Base-by-base conservation (phyloP, 176 grass and related monocot genomes). In the Oryza glumipatula region DNA sequence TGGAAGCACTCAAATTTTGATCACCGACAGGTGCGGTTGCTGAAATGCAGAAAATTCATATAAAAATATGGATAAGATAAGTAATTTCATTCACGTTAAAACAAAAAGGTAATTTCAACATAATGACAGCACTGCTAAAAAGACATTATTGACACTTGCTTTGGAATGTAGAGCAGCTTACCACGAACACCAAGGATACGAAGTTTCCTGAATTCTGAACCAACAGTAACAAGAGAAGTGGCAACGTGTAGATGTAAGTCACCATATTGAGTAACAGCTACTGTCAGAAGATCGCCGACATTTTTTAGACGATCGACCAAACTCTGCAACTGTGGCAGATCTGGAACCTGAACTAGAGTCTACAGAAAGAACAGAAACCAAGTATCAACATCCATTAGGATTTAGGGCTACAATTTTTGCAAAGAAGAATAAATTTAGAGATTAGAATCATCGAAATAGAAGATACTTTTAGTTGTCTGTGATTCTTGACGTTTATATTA, bases 231-330 rank as follows among this genome's bases (percentile, higher is more conserved):
- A 76, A 96, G 86, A 67, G 96, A 94, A 78, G 87, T 95, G 38
- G 96, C 90, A 45, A 98, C 93, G 79, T 98, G 93, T 39, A 98
- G 86, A 79, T 98, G 96, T 30, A 96, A 89, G 76, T 94, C 96
- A 4, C 93, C 93, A 15, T 98, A 98, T 49, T 92, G 88, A 32
- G 91, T 92, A 70, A 95, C 89, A 64, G 93, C 83, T 54, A 98
- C 91, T 6, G 89, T 87, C 38, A 96, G 93, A 72, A 95, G 49
- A 26, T 98, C 89, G 9, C 96, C 93, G 2, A 89, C 88, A 76
- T 98, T 94, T 94, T 96, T 95, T 2, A 94, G 90, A 70, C 93
- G 91, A 36, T 98, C 96, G 43, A 98, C 96, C 70, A 98, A 83
- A 56, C 82, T 98, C 79, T 98, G 93, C 38, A 96, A 81, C 76